Evolutionary conservation across 208 protist genomes (phyloP).

Genomic region (Sergeia podlipaevii): DNA sequence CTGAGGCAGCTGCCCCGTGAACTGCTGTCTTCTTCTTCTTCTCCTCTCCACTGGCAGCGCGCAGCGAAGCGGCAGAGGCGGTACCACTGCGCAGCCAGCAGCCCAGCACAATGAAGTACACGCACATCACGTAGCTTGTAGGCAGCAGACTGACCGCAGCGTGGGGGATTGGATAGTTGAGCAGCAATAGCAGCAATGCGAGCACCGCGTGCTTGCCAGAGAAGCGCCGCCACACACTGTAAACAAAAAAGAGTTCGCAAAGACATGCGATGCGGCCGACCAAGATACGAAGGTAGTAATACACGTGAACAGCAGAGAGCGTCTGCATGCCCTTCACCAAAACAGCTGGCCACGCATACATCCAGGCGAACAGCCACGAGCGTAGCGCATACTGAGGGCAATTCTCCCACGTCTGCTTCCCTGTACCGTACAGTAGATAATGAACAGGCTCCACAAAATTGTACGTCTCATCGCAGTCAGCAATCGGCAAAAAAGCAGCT

Average conservation of each 20-base stretch:
- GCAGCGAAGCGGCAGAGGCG: background rate
- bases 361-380: slow-evolving; percentile 86
- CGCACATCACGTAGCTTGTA: slow-evolving; percentile 86
- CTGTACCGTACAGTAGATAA: slow-evolving; percentile 89
- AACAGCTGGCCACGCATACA: slow-evolving; percentile 65
- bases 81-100: slow-evolving; percentile 51
- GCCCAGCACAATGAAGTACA: slow-evolving; percentile 54
- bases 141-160: slow-evolving; percentile 76
- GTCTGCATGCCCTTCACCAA: slow-evolving; percentile 15
- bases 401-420: slow-evolving; percentile 97
- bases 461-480: slow-evolving; percentile 96
- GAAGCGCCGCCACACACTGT: slow-evolving; percentile 45
- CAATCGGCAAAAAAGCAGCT: slow-evolving; percentile 61
- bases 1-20: background rate
- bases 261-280: slow-evolving; percentile 39
- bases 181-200: slow-evolving; percentile 45
- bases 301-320: slow-evolving; percentile 44
- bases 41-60: background rate
- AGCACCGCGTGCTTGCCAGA: slow-evolving; percentile 35
- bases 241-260: slow-evolving; percentile 53
- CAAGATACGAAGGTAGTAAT: slow-evolving; percentile 62
- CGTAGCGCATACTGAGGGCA: slow-evolving; percentile 84
- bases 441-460: slow-evolving; percentile 97
- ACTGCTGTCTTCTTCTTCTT: background rate
- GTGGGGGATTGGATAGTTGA: slow-evolving; percentile 67